Evolutionary conservation across 345 rosid genomes (phyloP), one percentile per base, ranked within the genome.

Genomic region (Citrus inodora): DNA sequence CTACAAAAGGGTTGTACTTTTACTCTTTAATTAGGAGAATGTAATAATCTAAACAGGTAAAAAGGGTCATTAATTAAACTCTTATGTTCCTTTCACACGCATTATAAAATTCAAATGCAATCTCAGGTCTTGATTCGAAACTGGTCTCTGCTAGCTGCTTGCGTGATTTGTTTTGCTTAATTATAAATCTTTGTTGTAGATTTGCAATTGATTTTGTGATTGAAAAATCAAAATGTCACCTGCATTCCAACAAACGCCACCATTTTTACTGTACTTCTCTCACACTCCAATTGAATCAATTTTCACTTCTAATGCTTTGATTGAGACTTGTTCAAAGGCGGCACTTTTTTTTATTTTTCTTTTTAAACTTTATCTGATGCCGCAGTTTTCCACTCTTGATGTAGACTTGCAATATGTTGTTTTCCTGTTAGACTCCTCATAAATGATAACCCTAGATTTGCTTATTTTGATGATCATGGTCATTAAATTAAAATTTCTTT

Each of bases 81-180:
- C 14, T 24, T 27, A 68, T 24, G 72, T 67, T 56, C 17, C 67
- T 56, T 56, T 77, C 74, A 55, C 53, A 38, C 14, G n/a, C 58
- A 22, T 48, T 61, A 67, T 79, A 35, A 76, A 71, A 73, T 69
- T 62, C 73, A 76, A 72, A 76, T 53, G 79, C 17, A 80, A 83
- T 76, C 76, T 76, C 24, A 28, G 16, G 2, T 4, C 59, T 65
- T 65, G 71, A 74, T 37, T 42, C 77, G 65, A 66, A 66, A 77
- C 71, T 68, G 40, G 60, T 35, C 72, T 28, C 58, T 17, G 58
- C 58, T 53, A 1, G 28, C 22, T 48, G 66, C 35, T 55, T 55
- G 28, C 63, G 2, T 53, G 73, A 67, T 40, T 67, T 68, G 55
- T 37, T 73, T 73, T 46, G 32, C 8, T 75, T 53, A 62, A 37